phyloP scores from a whole-genome alignment of 23 red algal species.

The Agarophyton chilense region DNA sequence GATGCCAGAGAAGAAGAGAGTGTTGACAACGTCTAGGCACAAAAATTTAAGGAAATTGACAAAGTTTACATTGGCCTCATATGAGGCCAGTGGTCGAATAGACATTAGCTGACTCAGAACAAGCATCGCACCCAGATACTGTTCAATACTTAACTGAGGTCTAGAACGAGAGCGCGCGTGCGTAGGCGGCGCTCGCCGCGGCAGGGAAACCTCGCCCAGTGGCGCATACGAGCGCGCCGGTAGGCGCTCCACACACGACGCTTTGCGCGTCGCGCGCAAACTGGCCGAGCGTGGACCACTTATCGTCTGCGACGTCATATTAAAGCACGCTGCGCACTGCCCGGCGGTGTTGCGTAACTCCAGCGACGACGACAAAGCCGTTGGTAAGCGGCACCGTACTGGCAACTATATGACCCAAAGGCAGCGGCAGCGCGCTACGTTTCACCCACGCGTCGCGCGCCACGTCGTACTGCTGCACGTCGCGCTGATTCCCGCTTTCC shows the following conservation, averaged over 20 bases:
- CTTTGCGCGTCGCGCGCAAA: not conserved
- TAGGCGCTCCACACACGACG: conserved; percentile 3
- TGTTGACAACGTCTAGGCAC: no score
- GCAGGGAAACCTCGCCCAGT: conserved; percentile 16
- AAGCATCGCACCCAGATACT: no score
- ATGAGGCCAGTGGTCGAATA: no score
- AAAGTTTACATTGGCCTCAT: no score
- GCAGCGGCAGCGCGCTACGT: not conserved
- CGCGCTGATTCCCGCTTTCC: not conserved
- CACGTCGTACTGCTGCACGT: conserved; percentile 17
- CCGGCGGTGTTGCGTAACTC: not conserved
- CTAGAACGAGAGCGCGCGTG: no score
- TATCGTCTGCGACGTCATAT: not conserved
- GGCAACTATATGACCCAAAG: conserved; percentile 19
- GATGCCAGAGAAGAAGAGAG: no score
- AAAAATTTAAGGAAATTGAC: no score
- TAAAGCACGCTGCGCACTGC: not conserved
- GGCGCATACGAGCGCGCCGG: not conserved
- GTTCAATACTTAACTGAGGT: no score
- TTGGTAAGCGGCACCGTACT: not conserved
- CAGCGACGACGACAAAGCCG: conserved; percentile 6
- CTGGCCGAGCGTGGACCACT: not conserved
- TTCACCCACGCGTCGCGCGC: not conserved
- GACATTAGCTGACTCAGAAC: no score
- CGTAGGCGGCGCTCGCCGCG: no score